Percentiles rank a stretch among this genome's conserved stretches.
These are phyloP conservation scores for Hericium rajendrae DNA, from an alignment of 768 basidiomycete genomes.

Conservation along the genomic window DNA sequence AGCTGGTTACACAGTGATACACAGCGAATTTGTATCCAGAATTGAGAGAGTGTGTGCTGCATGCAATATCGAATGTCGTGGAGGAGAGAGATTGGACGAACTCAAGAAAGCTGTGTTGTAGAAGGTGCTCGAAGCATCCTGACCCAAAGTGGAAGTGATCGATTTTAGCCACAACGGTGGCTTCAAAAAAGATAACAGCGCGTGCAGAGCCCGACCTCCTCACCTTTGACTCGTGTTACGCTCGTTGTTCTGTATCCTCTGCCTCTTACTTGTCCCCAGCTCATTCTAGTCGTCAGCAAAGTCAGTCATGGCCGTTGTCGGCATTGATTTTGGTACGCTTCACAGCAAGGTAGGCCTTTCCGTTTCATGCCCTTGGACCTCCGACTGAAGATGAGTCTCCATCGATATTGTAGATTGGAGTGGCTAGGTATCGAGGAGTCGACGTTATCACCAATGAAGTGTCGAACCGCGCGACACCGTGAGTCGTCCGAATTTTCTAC, in stretches of 20 bases:
- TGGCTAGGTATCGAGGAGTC: slow-evolving; percentile 91
- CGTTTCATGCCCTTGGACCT: background rate
- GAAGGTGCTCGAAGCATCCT: background rate
- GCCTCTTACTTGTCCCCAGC: background rate
- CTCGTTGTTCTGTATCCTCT: background rate
- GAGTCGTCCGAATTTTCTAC: slow-evolving; percentile 24
- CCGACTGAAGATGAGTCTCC: background rate
- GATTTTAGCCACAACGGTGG: background rate
- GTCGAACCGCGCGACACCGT: slow-evolving; percentile 96
- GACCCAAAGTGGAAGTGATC: slow-evolving; percentile 1
- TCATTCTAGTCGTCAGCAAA: background rate
- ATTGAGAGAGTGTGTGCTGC: too few relatives aligned
- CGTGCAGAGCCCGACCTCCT: background rate
- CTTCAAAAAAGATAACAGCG: slow-evolving; percentile 10
- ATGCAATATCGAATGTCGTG: background rate
- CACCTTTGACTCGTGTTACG: slow-evolving; percentile 1
- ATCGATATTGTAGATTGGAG: slow-evolving; percentile 63
- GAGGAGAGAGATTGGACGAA: background rate
- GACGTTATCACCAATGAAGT: slow-evolving; percentile 99
- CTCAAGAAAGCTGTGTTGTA: background rate
- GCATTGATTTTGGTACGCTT: slow-evolving; percentile 87
- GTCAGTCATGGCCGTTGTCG: slow-evolving; percentile 77
- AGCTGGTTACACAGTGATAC: too few relatives aligned
- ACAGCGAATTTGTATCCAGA: too few relatives aligned
- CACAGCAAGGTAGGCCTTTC: slow-evolving; percentile 63